Percentiles rank a stretch among this genome's conserved stretches.
Evolutionary conservation across 164 flowering plant genomes (phyloP).

Genomic region (Vitis cinerea): DNA sequence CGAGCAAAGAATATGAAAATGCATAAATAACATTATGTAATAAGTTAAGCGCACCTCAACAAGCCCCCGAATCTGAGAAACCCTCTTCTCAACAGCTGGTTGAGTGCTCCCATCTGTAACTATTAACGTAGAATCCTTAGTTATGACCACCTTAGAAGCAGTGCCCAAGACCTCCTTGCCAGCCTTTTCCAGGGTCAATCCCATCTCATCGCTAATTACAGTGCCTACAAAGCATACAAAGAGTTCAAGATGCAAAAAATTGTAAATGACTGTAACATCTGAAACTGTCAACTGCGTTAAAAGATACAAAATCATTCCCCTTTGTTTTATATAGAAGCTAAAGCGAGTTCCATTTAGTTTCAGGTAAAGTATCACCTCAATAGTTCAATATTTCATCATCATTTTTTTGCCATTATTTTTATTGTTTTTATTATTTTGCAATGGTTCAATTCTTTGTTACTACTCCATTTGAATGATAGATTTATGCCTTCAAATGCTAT

Average conservation of each 20-base stretch:
- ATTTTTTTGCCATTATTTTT: too few species aligned
- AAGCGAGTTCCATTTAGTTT: too few species aligned
- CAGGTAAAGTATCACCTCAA: too few species aligned
- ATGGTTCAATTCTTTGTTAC: too few species aligned
- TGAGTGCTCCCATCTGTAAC: constrained; percentile 83
- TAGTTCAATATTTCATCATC: too few species aligned
- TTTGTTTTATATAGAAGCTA: too few species aligned
- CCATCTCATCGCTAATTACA: constrained; percentile 83
- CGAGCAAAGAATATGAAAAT: not conserved
- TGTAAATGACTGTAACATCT: not conserved
- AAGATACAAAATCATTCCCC: too few species aligned
- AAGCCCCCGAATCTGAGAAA: constrained; percentile 55
- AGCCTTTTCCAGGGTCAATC: constrained; percentile 64
- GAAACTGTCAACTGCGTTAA: not conserved
- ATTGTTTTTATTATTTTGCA: too few species aligned
- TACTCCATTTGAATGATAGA: too few species aligned
- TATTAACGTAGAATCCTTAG: constrained; percentile 77
- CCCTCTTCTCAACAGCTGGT: constrained; percentile 67
- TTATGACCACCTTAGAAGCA: constrained; percentile 71
- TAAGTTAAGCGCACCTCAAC: constrained; percentile 48
- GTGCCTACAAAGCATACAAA: constrained; percentile 45
- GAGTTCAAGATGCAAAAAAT: not conserved
- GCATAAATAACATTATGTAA: too few species aligned
- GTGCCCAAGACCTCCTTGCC: constrained; percentile 70
- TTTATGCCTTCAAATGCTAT: too few species aligned